Base-by-base conservation (phyloP, 768 basidiomycete genomes). In the Hirschioporus abietinus region DNA sequence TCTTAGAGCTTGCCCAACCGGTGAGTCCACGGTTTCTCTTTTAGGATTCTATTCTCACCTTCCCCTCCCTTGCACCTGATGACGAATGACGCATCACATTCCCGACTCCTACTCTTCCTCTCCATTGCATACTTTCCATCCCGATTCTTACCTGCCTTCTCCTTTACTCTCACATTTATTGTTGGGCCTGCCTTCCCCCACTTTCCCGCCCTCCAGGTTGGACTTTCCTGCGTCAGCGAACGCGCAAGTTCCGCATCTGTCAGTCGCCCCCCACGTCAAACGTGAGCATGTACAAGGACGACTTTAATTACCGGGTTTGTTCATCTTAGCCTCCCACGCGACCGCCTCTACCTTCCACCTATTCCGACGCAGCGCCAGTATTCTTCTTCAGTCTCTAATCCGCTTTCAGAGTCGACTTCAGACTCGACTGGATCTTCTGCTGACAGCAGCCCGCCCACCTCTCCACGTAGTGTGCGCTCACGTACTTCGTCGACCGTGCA, bases 401-500 rank as follows among this genome's bases (percentile, higher is more conserved):
- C 59, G 59, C 27, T 60, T 20, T 60, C 59, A 60, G 59, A 10
- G 10, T 60, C 27, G 15, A 15, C 35, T 15, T 36, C 35, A 15
- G 35, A 36, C 15, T 36, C 35, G 35, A 36, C 35, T 7, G 35
- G 35, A 36, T 36, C 35, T 36, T 7, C 35, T 15, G 35, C 35
- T 7, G 35, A 36, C 7, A 36, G 35, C 35, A 36, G 35, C 35
- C 35, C 35, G 35, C 35, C 35, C 35, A 36, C 35, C 7, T 36
- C 35, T 7, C 35, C 35, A 15, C 35, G 35, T 7, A 36, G 35
- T 15, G 35, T 36, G 35, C 79, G n/a, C n/a, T n/a, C n/a, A n/a
- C n/a, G n/a, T n/a, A n/a, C n/a, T n/a, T n/a, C n/a, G n/a, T n/a
- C n/a, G 18, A 70, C 76, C 64, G 70, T 83, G 64, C 35, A 65